Conservation (phyloP, 768 basidiomycete genomes). For the Mycena maculata region DNA sequence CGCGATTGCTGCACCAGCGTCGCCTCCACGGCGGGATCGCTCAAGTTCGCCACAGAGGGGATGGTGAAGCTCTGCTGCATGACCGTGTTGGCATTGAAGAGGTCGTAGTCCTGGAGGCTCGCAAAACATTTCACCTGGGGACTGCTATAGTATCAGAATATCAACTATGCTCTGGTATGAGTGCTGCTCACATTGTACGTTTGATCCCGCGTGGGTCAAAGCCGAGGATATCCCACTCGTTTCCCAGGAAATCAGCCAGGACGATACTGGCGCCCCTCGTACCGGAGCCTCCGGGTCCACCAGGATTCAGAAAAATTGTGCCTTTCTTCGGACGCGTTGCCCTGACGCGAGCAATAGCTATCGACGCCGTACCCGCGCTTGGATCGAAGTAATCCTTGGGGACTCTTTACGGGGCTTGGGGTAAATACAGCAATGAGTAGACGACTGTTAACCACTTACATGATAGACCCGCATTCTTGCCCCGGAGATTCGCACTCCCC, state of each 20-base stretch:
- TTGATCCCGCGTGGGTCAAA: constrained; percentile 46
- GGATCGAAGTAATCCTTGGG: constrained; percentile 41
- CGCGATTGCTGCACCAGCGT: constrained; percentile 35
- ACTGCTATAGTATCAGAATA: not conserved
- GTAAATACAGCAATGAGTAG: no score
- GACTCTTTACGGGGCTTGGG: no score
- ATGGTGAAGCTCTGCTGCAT: constrained; percentile 39
- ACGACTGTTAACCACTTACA: no score
- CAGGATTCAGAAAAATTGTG: constrained; percentile 40
- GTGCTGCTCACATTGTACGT: constrained; percentile 28
- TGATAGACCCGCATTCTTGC: no score
- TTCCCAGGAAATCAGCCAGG: constrained; percentile 38
- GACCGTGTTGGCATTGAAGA: constrained; percentile 39
- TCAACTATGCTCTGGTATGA: not conserved
- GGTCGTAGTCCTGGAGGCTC: not conserved
- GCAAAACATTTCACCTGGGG: constrained; percentile 36
- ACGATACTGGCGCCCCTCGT: constrained; percentile 21
- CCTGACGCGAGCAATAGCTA: constrained; percentile 35
- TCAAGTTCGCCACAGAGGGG: constrained; percentile 26
- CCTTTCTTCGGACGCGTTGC: constrained; percentile 38
- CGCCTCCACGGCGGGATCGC: constrained; percentile 27
- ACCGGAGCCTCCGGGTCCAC: constrained; percentile 44
- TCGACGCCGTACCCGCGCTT: constrained; percentile 32
- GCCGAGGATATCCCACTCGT: constrained; percentile 44
- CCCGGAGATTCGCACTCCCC: no score